A percentile compares a stretch with the other conserved stretches of the same genome.
Evolutionary conservation across 139 green algal genomes (phyloP).

Genomic region (Chlamydomonas sp.): DNA sequence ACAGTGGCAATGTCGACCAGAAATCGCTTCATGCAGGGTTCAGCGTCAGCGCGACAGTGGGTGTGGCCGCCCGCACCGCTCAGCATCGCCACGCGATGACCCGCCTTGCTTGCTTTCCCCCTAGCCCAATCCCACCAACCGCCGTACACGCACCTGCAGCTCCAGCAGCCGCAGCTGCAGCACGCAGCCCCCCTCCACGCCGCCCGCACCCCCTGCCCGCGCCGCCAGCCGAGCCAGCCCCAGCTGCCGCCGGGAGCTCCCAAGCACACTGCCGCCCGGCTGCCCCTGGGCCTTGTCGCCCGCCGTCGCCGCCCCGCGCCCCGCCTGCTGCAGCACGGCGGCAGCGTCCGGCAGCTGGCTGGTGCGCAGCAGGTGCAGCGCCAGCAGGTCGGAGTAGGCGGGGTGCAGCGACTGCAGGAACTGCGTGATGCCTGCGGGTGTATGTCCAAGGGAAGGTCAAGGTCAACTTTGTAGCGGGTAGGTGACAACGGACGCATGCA

Average conservation of each 20-base stretch:
- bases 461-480: no score
- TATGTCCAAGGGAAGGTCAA: no score
- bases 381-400: constrained; percentile 38
- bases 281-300: neutral
- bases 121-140: neutral
- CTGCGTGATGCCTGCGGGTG: constrained; percentile 29
- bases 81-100: neutral
- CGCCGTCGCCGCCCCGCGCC: no score
- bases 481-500: no score
- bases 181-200: neutral
- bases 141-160: constrained; percentile 31
- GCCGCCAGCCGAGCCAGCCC: constrained; percentile 7
- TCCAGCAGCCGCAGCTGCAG: constrained; percentile 19
- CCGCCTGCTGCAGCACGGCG: constrained; percentile 25
- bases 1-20: no score
- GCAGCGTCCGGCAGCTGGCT: constrained; percentile 16
- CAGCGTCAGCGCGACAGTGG: no score
- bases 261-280: neutral
- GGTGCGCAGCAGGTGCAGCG: constrained; percentile 34
- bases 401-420: constrained; percentile 45
- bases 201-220: neutral
- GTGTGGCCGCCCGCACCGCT: no score
- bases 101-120: neutral
- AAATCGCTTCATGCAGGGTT: no score
- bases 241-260: neutral